Base-by-base conservation (phyloP, 768 basidiomycete genomes). In the Cystofilobasidium ferigula region DNA sequence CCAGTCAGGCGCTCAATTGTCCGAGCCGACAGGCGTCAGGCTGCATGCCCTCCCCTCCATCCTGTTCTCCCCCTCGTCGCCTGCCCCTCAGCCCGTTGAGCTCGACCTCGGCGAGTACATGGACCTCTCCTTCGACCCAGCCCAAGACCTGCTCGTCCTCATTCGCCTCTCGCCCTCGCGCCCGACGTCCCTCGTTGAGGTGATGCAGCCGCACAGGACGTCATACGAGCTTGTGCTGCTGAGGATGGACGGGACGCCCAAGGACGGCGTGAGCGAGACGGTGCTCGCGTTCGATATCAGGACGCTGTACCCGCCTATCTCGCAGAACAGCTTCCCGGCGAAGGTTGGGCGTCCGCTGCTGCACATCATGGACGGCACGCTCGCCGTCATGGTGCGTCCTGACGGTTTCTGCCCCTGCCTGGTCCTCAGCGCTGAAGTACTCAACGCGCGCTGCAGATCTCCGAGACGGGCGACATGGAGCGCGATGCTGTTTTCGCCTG, bases 401-500 rank as follows among this genome's bases (percentile, higher is more conserved):
- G 34, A 22, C 14, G 34, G 26, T 56, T 56, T 14, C 24, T 24
- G 22, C 16, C 34, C 30, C 56, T 35, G 16, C 32, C 38, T 38
- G 18, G n/a, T n/a, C n/a, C n/a, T n/a, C n/a, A n/a, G n/a, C n/a
- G n/a, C n/a, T n/a, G n/a, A n/a, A n/a, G n/a, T n/a, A n/a, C n/a
- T n/a, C n/a, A n/a, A n/a, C n/a, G n/a, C n/a, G 10, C 56, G 1
- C 24, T 34, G 16, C 34, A 34, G 24, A 40, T 58, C 10, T 30
- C n/a, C 34, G 28, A 36, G 34, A 32, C 40, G 3, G 57, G 36
- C 40, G 14, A 30, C 18, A 35, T 36, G 57, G 57, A 58, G 32
- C 35, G 57, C 32, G 57, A 58, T n/a, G 32, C 26, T 13, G 36
- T 58, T 30, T 58, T 58, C 14, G 57, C 57, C 1, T 58, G 57